Base-by-base conservation (phyloP, 2,329 filamentous ascomycete genomes). In the Didymella pomorum region DNA sequence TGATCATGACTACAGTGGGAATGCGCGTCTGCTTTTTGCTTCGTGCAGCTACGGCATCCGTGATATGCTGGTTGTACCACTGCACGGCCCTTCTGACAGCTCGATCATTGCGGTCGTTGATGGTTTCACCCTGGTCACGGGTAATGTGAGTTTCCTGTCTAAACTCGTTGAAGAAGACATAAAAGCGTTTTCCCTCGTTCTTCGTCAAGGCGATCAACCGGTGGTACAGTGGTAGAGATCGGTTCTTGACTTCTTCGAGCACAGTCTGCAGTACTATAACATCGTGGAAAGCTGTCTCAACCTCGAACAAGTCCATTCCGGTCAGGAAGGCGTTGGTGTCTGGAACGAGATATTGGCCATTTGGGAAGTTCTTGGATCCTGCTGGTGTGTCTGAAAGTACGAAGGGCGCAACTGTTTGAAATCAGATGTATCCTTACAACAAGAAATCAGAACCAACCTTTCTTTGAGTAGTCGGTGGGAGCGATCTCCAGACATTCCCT, bases 151-250 rank as follows among this genome's bases (percentile, higher is more conserved):
- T 99, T 77, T 99, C 96, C 37, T 93, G 82, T 50, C 94, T 87
- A 74, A 99, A 99, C 71, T 99, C 95, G 76, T 99, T 99, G 86
- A 98, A 98, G 77, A 99, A 99, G 51, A 99, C 92, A 73, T 98
- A 97, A 76, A 97, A 98, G 53, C 94, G 88, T 82, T 99, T 99
- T 65, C 96, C 93, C 70, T 97, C 93, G 72, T 94, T 97, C 79
- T 94, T 96, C 37, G 93, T 96, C 63, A 99, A 82, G 21, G 90
- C 88, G 66, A 98, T 87, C 48, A 99, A 82, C 37, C 95, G 91
- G 77, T 97, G 97, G 81, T 98, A 99, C 35, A 99, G 86, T 41
- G 95, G 95, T 61, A 98, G 79, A 12, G 94, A 98, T 68, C 93
- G 87, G 76, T 97, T 97, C 74, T 93, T 91, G 60, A 99, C 85